These are phyloP conservation scores for Inonotus hispidus DNA, from an alignment of 1,284 basidiomycete species.

Conservation along the genomic window DNA sequence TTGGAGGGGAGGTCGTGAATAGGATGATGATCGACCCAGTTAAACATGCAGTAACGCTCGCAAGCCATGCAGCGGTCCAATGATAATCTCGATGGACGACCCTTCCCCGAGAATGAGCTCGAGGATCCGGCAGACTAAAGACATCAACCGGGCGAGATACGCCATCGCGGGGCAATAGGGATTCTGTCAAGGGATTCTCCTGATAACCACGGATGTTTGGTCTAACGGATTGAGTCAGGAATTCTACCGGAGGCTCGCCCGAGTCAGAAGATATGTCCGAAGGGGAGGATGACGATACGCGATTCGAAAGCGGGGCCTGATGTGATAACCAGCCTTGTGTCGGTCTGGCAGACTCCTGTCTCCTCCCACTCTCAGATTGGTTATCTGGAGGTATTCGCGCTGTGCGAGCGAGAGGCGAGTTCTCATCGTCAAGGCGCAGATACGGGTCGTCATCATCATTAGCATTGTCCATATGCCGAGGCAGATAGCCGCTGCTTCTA, in stretches of 20 bases:
- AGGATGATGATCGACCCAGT: slow-evolving; percentile 60
- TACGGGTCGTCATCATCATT: slow-evolving; percentile 72
- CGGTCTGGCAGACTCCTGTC: slow-evolving; percentile 26
- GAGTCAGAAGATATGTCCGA: slow-evolving; percentile 45
- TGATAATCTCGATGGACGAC: slow-evolving; percentile 65
- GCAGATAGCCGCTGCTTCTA: slow-evolving; percentile 33
- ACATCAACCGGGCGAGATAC: slow-evolving; percentile 54
- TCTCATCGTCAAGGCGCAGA: slow-evolving; percentile 58
- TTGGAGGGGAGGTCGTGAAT: slow-evolving; percentile 42
- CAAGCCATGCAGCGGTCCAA: slow-evolving; percentile 66
- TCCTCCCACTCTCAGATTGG: slow-evolving; percentile 30
- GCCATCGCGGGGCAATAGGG: slow-evolving; percentile 65
- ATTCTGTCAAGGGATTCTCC: slow-evolving; percentile 55
- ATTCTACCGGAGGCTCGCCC: slow-evolving; percentile 34
- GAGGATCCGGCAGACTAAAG: slow-evolving; percentile 70
- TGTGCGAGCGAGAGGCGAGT: slow-evolving; percentile 32
- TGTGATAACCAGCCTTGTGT: slow-evolving; percentile 70
- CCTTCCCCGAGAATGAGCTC: slow-evolving; percentile 51
- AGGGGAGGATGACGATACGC: slow-evolving; percentile 42
- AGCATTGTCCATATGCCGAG: slow-evolving; percentile 25
- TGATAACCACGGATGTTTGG: slow-evolving; percentile 32
- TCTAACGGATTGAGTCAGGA: slow-evolving; percentile 28
- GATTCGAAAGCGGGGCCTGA: slow-evolving; percentile 44
- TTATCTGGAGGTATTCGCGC: slow-evolving; percentile 42
- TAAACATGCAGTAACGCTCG: slow-evolving; percentile 51